Conservation (phyloP, 495 filamentous ascomycete species). For the Bombardia bombarda region DNA sequence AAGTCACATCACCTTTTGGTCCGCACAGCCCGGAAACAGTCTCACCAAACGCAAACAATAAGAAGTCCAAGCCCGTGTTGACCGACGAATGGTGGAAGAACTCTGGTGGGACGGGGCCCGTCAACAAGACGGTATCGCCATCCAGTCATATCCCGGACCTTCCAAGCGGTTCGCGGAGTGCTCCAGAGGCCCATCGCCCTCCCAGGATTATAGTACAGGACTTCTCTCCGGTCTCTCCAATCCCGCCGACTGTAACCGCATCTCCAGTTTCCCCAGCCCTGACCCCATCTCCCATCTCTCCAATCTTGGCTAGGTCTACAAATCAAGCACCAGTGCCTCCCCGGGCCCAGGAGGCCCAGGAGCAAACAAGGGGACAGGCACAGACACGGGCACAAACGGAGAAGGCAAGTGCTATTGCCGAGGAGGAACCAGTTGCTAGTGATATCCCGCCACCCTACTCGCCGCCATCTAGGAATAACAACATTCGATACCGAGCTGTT, state of each 20-base stretch:
- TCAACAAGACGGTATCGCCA: conserved; percentile 13
- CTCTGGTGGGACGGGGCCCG: conserved; percentile 22
- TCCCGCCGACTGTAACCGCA: neutral
- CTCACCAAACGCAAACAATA: conserved; percentile 17
- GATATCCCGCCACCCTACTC: conserved; percentile 39
- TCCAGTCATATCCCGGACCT: conserved; percentile 10
- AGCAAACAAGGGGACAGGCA: neutral
- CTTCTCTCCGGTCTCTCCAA: conserved; percentile 9
- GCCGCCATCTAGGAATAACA: conserved; percentile 21
- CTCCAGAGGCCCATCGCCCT: neutral
- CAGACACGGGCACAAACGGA: conserved; percentile 15
- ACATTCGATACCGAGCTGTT: conserved; percentile 30
- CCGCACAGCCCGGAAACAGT: conserved; percentile 10
- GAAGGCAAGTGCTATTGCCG: conserved; percentile 27
- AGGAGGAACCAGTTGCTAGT: conserved; percentile 13
- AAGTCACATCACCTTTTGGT: conserved; percentile 67
- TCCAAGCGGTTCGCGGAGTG: conserved; percentile 1
- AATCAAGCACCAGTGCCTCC: conserved; percentile 10
- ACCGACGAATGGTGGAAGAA: conserved; percentile 30
- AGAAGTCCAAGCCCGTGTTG: too few species aligned
- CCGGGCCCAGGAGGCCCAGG: too few species aligned
- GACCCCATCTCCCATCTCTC: conserved; percentile 7
- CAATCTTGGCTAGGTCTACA: neutral
- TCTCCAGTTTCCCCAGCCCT: conserved; percentile 3
- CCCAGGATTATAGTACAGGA: conserved; percentile 11